Percentiles rank a stretch among this genome's conserved stretches.
phyloP scores from a whole-genome alignment of 768 basidiomycete species.

The Podaxis sp. region DNA sequence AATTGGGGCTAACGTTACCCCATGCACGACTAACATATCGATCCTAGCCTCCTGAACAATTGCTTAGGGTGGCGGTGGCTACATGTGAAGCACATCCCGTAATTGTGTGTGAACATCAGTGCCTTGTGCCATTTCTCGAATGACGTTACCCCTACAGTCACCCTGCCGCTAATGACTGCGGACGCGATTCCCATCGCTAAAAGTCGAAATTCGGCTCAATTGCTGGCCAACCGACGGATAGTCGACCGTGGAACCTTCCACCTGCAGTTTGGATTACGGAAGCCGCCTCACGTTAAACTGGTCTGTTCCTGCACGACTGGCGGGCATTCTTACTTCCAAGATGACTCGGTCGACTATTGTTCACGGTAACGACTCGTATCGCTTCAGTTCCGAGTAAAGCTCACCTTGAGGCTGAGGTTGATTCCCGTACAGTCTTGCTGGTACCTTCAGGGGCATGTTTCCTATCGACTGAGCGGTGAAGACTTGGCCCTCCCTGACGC shows the following conservation, averaged over 20 bases:
- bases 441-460: neutral
- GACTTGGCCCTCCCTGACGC: neutral
- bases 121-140: neutral
- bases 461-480: neutral
- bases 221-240: neutral
- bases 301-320: neutral
- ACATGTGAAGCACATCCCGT: neutral
- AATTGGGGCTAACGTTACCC: too few species aligned
- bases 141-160: neutral
- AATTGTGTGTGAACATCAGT: neutral
- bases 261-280: neutral
- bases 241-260: neutral
- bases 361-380: neutral
- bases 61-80: neutral
- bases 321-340: neutral
- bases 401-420: neutral
- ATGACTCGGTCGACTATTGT: neutral
- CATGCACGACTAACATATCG: too few species aligned
- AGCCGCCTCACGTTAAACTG: neutral
- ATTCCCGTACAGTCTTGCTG: neutral
- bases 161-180: neutral
- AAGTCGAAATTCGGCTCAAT: neutral
- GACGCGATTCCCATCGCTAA: neutral
- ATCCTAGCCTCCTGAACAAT: neutral
- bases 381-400: neutral